Percentiles rank a stretch among this genome's conserved stretches.
Conservation (phyloP, 352 stramenopile species). For the Thalassiosira mediterranea region DNA sequence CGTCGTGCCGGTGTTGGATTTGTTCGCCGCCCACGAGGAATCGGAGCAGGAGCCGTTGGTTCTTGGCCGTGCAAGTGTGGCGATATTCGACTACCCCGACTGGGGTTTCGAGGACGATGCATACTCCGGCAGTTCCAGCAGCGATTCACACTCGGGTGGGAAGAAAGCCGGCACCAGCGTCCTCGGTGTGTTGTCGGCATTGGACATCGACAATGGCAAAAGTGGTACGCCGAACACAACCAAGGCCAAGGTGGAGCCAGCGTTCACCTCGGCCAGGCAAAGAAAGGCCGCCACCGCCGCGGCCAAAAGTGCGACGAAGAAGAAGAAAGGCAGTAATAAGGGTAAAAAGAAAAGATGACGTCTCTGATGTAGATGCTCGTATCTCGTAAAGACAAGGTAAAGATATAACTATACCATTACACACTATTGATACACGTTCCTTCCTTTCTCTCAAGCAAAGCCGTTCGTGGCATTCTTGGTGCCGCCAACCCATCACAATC, state of each 20-base stretch:
- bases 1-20: slow-evolving; percentile 44
- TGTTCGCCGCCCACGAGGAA: slow-evolving; percentile 21
- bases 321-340: slow-evolving; percentile 42
- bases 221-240: background rate
- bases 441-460: too few relatives aligned
- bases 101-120: slow-evolving; percentile 44
- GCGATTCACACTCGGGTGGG: slow-evolving; percentile 42
- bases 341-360: slow-evolving; percentile 24
- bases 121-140: slow-evolving; percentile 4
- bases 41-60: slow-evolving; percentile 30
- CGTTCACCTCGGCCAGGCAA: slow-evolving; percentile 52
- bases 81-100: slow-evolving; percentile 70
- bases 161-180: slow-evolving; percentile 38
- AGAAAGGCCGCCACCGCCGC: slow-evolving; percentile 45
- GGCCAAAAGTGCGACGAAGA: slow-evolving; percentile 33
- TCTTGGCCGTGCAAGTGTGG: slow-evolving; percentile 64
- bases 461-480: too few relatives aligned
- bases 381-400: too few relatives aligned
- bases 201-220: slow-evolving; percentile 42
- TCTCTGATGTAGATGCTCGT: too few relatives aligned
- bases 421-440: too few relatives aligned
- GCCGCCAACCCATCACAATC: too few relatives aligned
- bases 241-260: slow-evolving; percentile 13
- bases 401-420: too few relatives aligned
- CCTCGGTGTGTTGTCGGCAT: slow-evolving; percentile 48